Evolutionary conservation across 306 rosid genomes (phyloP).

Genomic region (Purshia tridentata): DNA sequence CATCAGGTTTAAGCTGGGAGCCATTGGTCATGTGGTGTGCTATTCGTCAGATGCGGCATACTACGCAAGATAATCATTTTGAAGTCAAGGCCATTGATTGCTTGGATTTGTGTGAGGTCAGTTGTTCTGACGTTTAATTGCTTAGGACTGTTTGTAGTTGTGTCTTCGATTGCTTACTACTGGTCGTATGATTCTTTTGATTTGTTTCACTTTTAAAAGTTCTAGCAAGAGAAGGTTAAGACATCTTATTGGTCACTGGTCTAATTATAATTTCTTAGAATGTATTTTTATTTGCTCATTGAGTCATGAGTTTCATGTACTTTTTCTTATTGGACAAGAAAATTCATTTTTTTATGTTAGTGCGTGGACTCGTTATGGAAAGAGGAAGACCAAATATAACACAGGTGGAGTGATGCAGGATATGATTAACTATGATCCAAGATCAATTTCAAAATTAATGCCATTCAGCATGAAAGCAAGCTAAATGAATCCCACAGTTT

Average conservation of each 20-base stretch:
- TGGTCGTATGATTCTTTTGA: neutral
- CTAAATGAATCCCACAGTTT: neutral
- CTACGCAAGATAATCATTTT: slow-evolving; percentile 33
- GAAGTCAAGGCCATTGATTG: slow-evolving; percentile 72
- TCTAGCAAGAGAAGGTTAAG: neutral
- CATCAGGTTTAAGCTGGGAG: slow-evolving; percentile 84
- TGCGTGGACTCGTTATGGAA: neutral
- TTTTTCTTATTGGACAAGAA: neutral
- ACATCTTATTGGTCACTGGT: neutral
- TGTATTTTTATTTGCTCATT: neutral
- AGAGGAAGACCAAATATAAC: neutral
- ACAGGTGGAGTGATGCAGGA: neutral
- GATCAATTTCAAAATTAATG: neutral
- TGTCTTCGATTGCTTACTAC: neutral
- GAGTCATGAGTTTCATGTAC: neutral
- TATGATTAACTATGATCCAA: neutral
- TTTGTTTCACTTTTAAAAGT: neutral
- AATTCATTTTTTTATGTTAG: neutral
- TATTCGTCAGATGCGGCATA: slow-evolving; percentile 45
- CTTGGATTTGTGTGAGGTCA: slow-evolving; percentile 76
- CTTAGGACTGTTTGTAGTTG: neutral
- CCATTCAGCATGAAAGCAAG: neutral
- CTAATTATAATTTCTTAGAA: neutral
- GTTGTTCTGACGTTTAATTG: slow-evolving; percentile 26
- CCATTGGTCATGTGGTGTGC: slow-evolving; percentile 95